Conservation (phyloP, 1,284 basidiomycete species). For the Irpex rosettiformis region DNA sequence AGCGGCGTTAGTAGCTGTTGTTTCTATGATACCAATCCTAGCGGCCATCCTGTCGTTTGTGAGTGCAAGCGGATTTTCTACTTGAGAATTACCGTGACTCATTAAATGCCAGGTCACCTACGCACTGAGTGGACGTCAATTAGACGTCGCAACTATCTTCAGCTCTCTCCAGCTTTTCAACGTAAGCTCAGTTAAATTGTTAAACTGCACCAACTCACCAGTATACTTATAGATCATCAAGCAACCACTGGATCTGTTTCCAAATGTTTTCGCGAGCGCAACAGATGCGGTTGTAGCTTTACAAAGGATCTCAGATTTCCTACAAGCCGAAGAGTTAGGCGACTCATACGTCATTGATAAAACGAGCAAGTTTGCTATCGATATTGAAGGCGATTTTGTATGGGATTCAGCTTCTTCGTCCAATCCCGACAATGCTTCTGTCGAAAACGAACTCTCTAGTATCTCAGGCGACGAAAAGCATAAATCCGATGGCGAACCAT, state of each 20-base stretch:
- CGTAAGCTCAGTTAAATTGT: constrained; percentile 34
- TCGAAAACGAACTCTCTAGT: constrained; percentile 21
- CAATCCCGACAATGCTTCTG: constrained; percentile 36
- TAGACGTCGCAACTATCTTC: constrained; percentile 73
- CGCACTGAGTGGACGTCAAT: constrained; percentile 56
- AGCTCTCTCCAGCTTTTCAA: constrained; percentile 74
- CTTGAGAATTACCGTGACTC: too few relatives aligned
- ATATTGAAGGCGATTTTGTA: constrained; percentile 62
- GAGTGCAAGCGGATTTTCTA: too few relatives aligned
- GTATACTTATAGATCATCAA: constrained; percentile 47
- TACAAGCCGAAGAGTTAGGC: constrained; percentile 63
- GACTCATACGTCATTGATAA: constrained; percentile 48
- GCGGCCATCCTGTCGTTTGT: constrained; percentile 75
- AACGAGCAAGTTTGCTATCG: constrained; percentile 43
- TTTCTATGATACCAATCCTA: constrained; percentile 61
- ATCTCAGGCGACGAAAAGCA: constrained; percentile 8
- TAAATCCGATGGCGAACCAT: constrained; percentile 8
- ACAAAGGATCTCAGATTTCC: constrained; percentile 52
- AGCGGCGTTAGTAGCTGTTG: constrained; percentile 51
- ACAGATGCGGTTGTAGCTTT: constrained; percentile 65
- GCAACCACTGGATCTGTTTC: constrained; percentile 48
- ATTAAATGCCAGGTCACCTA: constrained; percentile 58
- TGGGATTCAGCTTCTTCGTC: constrained; percentile 56
- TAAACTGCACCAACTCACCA: not conserved
- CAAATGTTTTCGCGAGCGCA: constrained; percentile 44